phyloP scores from a whole-genome alignment of 495 filamentous ascomycete species.

The Aspergillus heteromorphus region DNA sequence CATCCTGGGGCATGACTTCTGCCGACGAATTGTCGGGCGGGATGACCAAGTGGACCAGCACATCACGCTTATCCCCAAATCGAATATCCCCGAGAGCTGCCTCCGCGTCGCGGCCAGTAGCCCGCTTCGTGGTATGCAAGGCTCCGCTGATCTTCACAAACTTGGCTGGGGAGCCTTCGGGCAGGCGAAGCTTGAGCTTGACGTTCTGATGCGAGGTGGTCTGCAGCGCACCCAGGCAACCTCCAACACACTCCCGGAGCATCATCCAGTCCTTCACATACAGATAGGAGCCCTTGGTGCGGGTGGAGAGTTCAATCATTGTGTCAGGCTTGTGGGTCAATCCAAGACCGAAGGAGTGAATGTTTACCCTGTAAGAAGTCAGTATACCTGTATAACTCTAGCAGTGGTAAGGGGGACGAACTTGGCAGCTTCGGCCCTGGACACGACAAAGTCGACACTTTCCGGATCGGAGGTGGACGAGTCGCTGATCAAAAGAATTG shows the following conservation, averaged over 20 bases:
- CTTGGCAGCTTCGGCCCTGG: conserved; percentile 97
- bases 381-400: conserved; percentile 14
- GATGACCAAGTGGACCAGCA: conserved; percentile 92
- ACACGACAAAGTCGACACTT: conserved; percentile 97
- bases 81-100: conserved; percentile 87
- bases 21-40: conserved; percentile 80
- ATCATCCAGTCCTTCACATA: conserved; percentile 99
- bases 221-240: conserved; percentile 90
- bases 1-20: conserved; percentile 83
- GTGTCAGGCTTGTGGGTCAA: conserved; percentile 98
- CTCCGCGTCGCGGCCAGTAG: conserved; percentile 94
- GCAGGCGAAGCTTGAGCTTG: conserved; percentile 89
- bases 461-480: conserved; percentile 96
- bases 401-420: conserved; percentile 37
- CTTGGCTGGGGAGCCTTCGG: conserved; percentile 94
- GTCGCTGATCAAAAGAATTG: conserved; percentile 96
- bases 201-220: conserved; percentile 98
- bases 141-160: conserved; percentile 98
- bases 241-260: conserved; percentile 93
- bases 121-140: conserved; percentile 93
- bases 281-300: conserved; percentile 94
- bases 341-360: conserved; percentile 94
- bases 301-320: conserved; percentile 93
- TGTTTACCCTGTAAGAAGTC: conserved; percentile 63
- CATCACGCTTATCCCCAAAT: conserved; percentile 96